Evolutionary conservation across 495 filamentous ascomycete genomes (phyloP), one percentile per base, ranked within the genome.

Genomic region (Aspergillus asperescens): DNA sequence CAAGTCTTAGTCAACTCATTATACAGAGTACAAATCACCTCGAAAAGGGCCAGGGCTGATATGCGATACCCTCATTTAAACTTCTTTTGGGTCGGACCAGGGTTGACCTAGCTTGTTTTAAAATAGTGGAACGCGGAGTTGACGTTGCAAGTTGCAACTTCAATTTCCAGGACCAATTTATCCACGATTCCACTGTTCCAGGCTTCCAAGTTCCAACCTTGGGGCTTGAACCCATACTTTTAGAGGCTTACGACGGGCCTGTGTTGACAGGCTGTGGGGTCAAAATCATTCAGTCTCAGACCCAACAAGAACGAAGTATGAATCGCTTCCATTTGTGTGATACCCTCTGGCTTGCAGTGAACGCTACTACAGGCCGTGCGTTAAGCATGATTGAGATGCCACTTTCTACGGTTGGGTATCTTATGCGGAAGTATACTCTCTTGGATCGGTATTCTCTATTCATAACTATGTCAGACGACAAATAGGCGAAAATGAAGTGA

Each of bases 211-310:
- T n/a, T n/a, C n/a, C n/a, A n/a, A n/a, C n/a, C n/a, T n/a, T n/a
- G n/a, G n/a, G n/a, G n/a, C n/a, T n/a, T n/a, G n/a, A n/a, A 13
- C 41, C 41, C 42, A 27, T 32, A 27, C 42, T 46, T 10, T 16
- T 25, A 29, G 27, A 16, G 7, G 27, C 42, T 46, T 27, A 24
- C 20, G 13, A 44, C 15, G 18, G 5, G 20, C n/a, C 23, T 44
- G 7, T 7, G 16, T 46, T 46, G 42, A 46, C 42, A 46, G 42
- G 15, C 7, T 46, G 42, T 46, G 25, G n/a, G n/a, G n/a, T n/a
- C n/a, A n/a, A n/a, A n/a, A n/a, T n/a, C n/a, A n/a, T n/a, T n/a
- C n/a, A n/a, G 32, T 35, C 7, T 31, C 29, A 10, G 29, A 16
- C n/a, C n/a, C 32, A 35, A 35, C 13, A 16, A 15, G 10, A 3